These are phyloP conservation scores for Talaromyces sp. DNA, from an alignment of 2,329 filamentous ascomycete species.

Conservation along the genomic window DNA sequence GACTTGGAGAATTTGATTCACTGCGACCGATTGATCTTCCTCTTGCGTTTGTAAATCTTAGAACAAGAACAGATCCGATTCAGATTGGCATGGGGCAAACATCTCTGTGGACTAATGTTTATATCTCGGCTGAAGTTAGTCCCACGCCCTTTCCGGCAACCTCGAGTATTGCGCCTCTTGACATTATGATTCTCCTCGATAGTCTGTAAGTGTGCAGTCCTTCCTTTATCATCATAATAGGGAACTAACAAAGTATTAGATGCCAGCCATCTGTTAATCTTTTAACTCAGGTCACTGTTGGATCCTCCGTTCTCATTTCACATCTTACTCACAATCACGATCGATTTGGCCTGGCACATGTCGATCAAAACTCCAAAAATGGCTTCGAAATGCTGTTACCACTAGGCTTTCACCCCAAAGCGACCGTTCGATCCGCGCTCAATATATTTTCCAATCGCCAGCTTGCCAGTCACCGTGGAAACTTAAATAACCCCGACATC, in stretches of 20 bases:
- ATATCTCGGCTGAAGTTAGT: constrained; percentile 30
- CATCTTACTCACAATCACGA: constrained; percentile 27
- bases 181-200: constrained; percentile 41
- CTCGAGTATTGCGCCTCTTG: constrained; percentile 31
- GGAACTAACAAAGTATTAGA: constrained; percentile 10
- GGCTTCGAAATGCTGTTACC: constrained; percentile 31
- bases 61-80: constrained; percentile 9
- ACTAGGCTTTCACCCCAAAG: constrained; percentile 27
- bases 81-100: constrained; percentile 16
- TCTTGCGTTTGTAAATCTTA: constrained; percentile 25
- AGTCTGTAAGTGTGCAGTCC: constrained; percentile 31
- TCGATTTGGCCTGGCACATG: constrained; percentile 29
- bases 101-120: constrained; percentile 24
- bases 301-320: constrained; percentile 27
- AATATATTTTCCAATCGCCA: constrained; percentile 23
- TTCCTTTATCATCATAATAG: neutral
- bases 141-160: constrained; percentile 20
- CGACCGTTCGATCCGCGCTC: constrained; percentile 21
- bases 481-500: constrained; percentile 11
- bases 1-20: neutral
- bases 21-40: constrained; percentile 22
- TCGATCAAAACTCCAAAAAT: constrained; percentile 20
- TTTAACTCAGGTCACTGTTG: constrained; percentile 25
- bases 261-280: constrained; percentile 16
- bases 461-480: constrained; percentile 7